Conservation (phyloP, 495 filamentous ascomycete genomes). For the Xylaria telfairii region DNA sequence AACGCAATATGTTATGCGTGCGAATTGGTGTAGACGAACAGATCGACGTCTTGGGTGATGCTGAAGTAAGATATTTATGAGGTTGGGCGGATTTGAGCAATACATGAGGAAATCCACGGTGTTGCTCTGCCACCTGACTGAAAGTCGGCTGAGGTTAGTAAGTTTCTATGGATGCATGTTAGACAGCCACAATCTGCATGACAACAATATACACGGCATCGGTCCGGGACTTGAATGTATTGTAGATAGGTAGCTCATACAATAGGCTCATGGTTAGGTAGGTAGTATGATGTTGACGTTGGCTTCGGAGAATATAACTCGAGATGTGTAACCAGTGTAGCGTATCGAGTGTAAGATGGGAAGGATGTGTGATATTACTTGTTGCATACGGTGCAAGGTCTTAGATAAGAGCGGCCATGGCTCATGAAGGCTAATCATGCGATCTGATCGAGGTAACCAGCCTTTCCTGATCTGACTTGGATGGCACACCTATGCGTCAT, state of each 20-base stretch:
- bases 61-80: neutral
- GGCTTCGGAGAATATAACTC: neutral
- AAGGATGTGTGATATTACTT: neutral
- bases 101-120: neutral
- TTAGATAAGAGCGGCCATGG: neutral
- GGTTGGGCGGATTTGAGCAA: neutral
- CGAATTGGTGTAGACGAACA: neutral
- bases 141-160: neutral
- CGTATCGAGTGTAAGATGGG: neutral
- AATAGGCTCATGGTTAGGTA: neutral
- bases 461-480: slow-evolving; percentile 18
- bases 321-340: neutral
- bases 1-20: neutral
- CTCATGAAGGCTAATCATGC: slow-evolving; percentile 7
- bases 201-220: neutral
- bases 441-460: neutral
- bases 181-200: slow-evolving; percentile 12
- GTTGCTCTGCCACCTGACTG: neutral
- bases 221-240: neutral
- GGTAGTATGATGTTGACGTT: neutral
- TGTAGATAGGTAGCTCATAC: neutral
- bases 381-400: neutral
- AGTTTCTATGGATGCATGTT: slow-evolving; percentile 6
- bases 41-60: neutral
- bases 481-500: slow-evolving; percentile 2